phyloP scores from a whole-genome alignment of 1,284 basidiomycete genomes.

The Cutaneotrichosporon cavernicola region DNA sequence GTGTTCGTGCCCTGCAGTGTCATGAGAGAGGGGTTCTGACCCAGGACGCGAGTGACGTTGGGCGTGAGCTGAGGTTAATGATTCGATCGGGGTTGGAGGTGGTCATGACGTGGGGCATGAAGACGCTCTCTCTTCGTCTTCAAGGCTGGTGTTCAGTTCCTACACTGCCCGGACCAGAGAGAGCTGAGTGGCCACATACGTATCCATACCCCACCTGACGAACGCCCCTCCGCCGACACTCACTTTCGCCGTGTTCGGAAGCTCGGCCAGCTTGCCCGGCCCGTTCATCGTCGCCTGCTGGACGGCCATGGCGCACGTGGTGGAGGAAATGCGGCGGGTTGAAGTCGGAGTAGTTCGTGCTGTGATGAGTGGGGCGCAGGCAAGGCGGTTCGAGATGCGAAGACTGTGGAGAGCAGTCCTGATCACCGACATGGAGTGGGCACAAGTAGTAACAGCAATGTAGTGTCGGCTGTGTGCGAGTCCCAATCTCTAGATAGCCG shows the following conservation, averaged over 20 bases:
- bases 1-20: conserved; percentile 96
- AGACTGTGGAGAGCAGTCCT: background rate
- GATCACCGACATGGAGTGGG: background rate
- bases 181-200: too few relatives aligned
- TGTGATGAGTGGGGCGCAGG: background rate
- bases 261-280: conserved; percentile 29
- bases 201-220: too few relatives aligned
- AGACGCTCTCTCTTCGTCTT: too few relatives aligned
- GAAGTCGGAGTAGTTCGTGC: background rate
- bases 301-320: background rate
- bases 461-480: background rate
- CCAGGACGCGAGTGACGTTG: conserved; percentile 55
- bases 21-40: conserved; percentile 84
- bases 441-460: background rate
- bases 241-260: conserved; percentile 42
- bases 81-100: background rate
- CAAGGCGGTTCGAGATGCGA: background rate
- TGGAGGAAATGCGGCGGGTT: background rate
- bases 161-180: too few relatives aligned
- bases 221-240: conserved; percentile 12
- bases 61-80: conserved; percentile 41
- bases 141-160: too few relatives aligned
- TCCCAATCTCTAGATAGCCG: background rate
- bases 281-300: conserved; percentile 21
- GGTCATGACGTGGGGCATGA: too few relatives aligned